These are phyloP conservation scores for Dissophora ornata DNA, from an alignment of 192 early-diverging fungal genomes.

Conservation along the genomic window DNA sequence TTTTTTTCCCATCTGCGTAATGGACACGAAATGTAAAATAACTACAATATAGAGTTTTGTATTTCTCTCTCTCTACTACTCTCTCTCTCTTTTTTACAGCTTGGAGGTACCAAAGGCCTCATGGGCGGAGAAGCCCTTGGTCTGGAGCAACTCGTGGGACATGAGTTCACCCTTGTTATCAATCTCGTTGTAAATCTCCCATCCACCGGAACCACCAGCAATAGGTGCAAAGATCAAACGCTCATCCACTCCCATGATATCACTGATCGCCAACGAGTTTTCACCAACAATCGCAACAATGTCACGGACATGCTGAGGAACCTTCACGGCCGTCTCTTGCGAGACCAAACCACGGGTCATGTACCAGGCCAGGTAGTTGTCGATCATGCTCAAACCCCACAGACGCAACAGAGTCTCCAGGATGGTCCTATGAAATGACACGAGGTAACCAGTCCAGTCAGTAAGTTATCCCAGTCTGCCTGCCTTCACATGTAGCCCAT, in stretches of 20 bases:
- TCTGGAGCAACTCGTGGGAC: conserved; percentile 26
- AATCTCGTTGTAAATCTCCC: conserved; percentile 71
- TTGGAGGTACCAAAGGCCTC: conserved; percentile 45
- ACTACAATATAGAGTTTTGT: too few relatives aligned
- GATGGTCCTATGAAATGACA: conserved; percentile 46
- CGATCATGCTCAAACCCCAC: conserved; percentile 63
- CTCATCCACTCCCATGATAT: conserved; percentile 69
- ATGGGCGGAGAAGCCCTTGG: conserved; percentile 50
- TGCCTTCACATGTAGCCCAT: too few relatives aligned
- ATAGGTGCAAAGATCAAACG: conserved; percentile 76
- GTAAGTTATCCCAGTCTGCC: too few relatives aligned
- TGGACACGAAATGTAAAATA: too few relatives aligned
- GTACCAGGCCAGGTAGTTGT: conserved; percentile 68
- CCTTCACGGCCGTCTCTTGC: conserved; percentile 56
- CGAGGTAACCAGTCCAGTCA: too few relatives aligned
- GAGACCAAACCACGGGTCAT: conserved; percentile 61
- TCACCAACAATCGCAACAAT: conserved; percentile 66
- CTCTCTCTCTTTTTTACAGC: conserved; percentile 30
- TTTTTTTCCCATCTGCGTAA: too few relatives aligned
- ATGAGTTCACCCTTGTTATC: conserved; percentile 73
- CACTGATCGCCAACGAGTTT: conserved; percentile 61
- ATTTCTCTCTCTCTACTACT: conserved; percentile 7
- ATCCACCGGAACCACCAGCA: conserved; percentile 65
- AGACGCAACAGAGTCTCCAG: conserved; percentile 60
- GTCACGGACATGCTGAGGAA: conserved; percentile 57